A percentile compares a stretch with the other conserved stretches of the same genome.
phyloP scores from a whole-genome alignment of 306 rosid species.

The Mucuna pruriens region DNA sequence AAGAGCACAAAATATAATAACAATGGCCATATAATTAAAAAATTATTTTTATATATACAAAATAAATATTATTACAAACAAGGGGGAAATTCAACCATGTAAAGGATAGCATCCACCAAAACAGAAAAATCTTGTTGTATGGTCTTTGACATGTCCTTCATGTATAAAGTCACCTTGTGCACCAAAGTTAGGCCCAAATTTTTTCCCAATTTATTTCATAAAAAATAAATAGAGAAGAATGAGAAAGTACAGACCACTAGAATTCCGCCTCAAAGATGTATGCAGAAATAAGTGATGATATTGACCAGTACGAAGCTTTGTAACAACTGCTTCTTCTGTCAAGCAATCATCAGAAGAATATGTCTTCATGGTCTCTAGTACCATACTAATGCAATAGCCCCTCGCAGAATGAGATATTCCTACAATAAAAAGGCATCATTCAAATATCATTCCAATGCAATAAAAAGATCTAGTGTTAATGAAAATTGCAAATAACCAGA shows the following conservation, averaged over 20 bases:
- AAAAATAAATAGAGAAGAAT: background rate
- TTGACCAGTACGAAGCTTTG: slow-evolving; percentile 92
- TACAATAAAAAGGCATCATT: slow-evolving; percentile 40
- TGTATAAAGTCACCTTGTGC: background rate
- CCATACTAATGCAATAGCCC: slow-evolving; percentile 84
- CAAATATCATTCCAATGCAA: slow-evolving; percentile 20
- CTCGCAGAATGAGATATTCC: slow-evolving; percentile 94
- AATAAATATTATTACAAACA: background rate
- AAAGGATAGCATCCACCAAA: background rate
- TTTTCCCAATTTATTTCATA: background rate
- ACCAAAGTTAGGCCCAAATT: background rate
- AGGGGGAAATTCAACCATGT: background rate
- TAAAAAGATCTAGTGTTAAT: slow-evolving; percentile 2
- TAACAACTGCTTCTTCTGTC: slow-evolving; percentile 92
- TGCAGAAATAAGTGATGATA: slow-evolving; percentile 89
- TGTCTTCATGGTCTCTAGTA: slow-evolving; percentile 93
- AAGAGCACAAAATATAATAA: background rate
- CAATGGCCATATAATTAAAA: background rate
- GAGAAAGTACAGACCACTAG: slow-evolving; percentile 64
- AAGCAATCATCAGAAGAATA: slow-evolving; percentile 83
- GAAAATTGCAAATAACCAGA: background rate
- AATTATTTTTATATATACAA: background rate
- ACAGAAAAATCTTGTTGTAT: background rate
- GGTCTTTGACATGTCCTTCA: background rate
- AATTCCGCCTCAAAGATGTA: slow-evolving; percentile 71